Conservation (phyloP, 495 filamentous ascomycete species). For the Penicillium atrosanguineum region DNA sequence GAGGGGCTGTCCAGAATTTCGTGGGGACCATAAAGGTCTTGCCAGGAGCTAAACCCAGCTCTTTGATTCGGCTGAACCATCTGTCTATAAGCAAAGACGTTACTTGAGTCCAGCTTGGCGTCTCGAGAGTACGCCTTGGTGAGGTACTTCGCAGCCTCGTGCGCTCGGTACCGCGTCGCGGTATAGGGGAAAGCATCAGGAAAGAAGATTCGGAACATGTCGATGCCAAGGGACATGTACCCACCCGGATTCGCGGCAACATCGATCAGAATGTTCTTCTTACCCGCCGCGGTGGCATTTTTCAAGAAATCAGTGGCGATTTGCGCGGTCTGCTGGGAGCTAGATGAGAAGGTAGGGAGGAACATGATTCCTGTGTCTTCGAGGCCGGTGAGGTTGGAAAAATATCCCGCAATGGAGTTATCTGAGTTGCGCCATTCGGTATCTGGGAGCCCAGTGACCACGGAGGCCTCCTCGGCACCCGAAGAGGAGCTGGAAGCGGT, state of each 20-base stretch:
- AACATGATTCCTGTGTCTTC: conserved; percentile 37
- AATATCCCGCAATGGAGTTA: conserved; percentile 39
- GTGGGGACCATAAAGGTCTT: conserved; percentile 50
- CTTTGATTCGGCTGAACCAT: conserved; percentile 27
- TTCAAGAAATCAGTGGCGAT: conserved; percentile 32
- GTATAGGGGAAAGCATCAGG: conserved; percentile 33
- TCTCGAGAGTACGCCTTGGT: conserved; percentile 33
- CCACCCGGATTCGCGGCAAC: conserved; percentile 56
- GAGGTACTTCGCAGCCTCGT: conserved; percentile 39
- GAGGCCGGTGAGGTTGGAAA: conserved; percentile 28
- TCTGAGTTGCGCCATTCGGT: conserved; percentile 50
- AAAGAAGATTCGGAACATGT: conserved; percentile 37
- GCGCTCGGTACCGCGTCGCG: conserved; percentile 42
- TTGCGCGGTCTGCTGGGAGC: conserved; percentile 19
- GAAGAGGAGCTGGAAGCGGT: conserved; percentile 7
- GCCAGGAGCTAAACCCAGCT: conserved; percentile 49
- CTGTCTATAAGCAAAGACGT: conserved; percentile 16
- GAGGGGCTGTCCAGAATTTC: conserved; percentile 41
- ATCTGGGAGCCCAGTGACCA: conserved; percentile 43
- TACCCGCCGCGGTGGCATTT: conserved; percentile 33
- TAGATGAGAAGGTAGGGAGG: conserved; percentile 35
- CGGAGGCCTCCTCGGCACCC: conserved; percentile 56
- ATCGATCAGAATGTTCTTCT: conserved; percentile 54
- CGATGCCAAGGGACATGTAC: conserved; percentile 25
- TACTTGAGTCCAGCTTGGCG: conserved; percentile 12